Conservation (phyloP, 768 basidiomycete species). For the Xanthoconium purpureum region DNA sequence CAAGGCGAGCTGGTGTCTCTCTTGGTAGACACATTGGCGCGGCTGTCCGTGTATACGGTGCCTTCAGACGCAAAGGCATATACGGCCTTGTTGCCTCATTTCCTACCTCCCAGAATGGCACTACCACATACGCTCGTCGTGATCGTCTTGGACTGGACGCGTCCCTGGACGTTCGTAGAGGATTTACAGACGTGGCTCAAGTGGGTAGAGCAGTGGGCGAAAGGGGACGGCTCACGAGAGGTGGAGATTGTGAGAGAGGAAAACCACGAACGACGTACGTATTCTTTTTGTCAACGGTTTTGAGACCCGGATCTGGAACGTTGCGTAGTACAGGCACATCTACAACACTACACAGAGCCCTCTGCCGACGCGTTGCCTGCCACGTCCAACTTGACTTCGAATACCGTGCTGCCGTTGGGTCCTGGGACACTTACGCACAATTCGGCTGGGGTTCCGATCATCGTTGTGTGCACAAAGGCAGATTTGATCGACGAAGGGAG, state of each 20-base stretch:
- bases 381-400: constrained; percentile 53
- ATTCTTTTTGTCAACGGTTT: neutral
- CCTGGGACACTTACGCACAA: constrained; percentile 87
- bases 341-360: constrained; percentile 89
- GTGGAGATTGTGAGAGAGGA: constrained; percentile 76
- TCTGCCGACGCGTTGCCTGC: constrained; percentile 61
- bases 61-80: constrained; percentile 76
- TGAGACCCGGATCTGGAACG: neutral
- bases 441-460: constrained; percentile 76
- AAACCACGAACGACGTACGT: constrained; percentile 77
- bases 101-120: constrained; percentile 66
- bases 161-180: constrained; percentile 86
- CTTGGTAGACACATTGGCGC: constrained; percentile 74
- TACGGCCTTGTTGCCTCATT: constrained; percentile 69
- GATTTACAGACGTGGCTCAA: constrained; percentile 81
- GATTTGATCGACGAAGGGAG: constrained; percentile 85
- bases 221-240: constrained; percentile 65
- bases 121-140: constrained; percentile 74
- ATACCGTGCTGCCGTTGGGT: constrained; percentile 79
- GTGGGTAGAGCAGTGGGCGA: constrained; percentile 83
- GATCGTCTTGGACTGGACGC: constrained; percentile 93
- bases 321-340: constrained; percentile 72
- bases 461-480: constrained; percentile 90
- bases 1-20: neutral
- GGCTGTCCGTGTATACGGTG: constrained; percentile 88